Evolutionary conservation across 2,329 filamentous ascomycete species (phyloP), one percentile per base, ranked within the genome.

Genomic region (Aspergillus sp.): DNA sequence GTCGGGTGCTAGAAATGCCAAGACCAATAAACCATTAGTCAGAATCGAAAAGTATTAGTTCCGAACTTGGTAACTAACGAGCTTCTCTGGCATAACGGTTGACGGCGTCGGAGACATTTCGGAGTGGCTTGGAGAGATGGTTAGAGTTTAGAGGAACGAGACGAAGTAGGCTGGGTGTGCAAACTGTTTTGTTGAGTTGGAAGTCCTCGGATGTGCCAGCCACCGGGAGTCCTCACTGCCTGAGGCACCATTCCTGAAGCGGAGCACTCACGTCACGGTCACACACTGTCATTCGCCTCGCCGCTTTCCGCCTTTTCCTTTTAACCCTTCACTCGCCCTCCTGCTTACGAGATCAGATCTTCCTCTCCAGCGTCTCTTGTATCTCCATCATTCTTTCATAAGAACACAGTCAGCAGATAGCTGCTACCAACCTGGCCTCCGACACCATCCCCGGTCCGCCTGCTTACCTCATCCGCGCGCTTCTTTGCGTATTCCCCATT

Each of bases 401-500:
- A 56, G 43, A 53, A 50, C 45, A 53, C 50, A 53, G 46, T 54
- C 48, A 53, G 48, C 47, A 53, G 33, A 9, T 66, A 65, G 56
- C 66, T 63, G 60, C 59, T 62, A 21, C 45, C 47, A 52, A 55
- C 57, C 37, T 39, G 33, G 39, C 21, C 44, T 56, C 56, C 52
- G 44, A 48, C 35, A 35, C 35, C 52, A 21, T 52, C 53, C 27
- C 41, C 39, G 55, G 54, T 11, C 27, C 46, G 57, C 55, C 62
- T 73, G 71, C 71, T 73, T 73, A 73, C 71, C 71, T 71, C 69
- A 73, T 72, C 70, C 52, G 61, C 63, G 66, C 65, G 62, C 62
- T 63, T 68, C 62, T 62, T 63, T 67, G 60, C 51, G 57, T 64
- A 59, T 59, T 58, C 64, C 27, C 56, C 62, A 59, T 62, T 53